Evolutionary conservation across 805 yeast genomes (phyloP).

Genomic region (Candida germanica): DNA sequence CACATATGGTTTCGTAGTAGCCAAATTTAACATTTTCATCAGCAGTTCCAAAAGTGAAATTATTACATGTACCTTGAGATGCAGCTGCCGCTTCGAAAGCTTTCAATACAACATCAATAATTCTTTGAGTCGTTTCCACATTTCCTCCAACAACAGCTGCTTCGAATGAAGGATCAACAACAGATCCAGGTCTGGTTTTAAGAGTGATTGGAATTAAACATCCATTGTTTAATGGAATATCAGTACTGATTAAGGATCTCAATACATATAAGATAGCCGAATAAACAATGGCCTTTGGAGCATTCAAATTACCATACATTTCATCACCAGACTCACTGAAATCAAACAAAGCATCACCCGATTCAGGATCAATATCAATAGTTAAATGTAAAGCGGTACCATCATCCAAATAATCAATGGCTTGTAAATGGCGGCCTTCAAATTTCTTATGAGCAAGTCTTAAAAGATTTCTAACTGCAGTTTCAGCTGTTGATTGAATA

Average conservation of each 20-base stretch:
- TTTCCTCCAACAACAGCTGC: constrained; percentile 93
- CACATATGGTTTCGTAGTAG: constrained; percentile 91
- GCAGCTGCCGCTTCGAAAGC: constrained; percentile 91
- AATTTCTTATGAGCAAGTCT: constrained; percentile 36
- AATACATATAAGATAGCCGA: constrained; percentile 87
- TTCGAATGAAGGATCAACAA: constrained; percentile 70
- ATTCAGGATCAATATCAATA: constrained; percentile 45
- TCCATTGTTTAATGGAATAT: constrained; percentile 92
- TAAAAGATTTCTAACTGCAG: constrained; percentile 30
- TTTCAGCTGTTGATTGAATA: constrained; percentile 34
- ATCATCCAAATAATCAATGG: constrained; percentile 74
- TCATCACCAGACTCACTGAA: constrained; percentile 87
- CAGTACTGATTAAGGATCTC: constrained; percentile 78
- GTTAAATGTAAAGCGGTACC: constrained; percentile 65
- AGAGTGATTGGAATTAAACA: constrained; percentile 78
- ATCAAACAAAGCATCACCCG: constrained; percentile 71
- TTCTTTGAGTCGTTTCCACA: constrained; percentile 90
- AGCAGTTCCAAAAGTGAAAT: constrained; percentile 85
- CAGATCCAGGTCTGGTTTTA: constrained; percentile 32
- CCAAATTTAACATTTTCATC: constrained; percentile 70
- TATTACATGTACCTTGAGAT: constrained; percentile 94
- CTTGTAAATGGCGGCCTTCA: constrained; percentile 40
- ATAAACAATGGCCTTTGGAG: constrained; percentile 85
- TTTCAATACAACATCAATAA: constrained; percentile 82
- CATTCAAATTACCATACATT: constrained; percentile 85